phyloP scores from a whole-genome alignment of 2,329 filamentous ascomycete genomes.

The Simplicillium aogashimaense region DNA sequence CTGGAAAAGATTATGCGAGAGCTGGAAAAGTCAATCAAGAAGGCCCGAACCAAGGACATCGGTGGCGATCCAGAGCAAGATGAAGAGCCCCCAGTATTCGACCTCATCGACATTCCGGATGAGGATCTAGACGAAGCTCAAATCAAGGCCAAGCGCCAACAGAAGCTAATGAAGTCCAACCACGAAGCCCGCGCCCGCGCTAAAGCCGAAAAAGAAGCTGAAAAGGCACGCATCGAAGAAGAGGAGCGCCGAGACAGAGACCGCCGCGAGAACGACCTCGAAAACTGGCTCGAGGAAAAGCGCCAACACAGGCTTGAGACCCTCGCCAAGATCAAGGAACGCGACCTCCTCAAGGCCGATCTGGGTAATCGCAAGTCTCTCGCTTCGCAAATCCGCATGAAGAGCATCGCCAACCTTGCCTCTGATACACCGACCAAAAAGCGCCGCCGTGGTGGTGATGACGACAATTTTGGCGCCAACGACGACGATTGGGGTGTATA shows the following conservation, averaged over 20 bases:
- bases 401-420: conserved; percentile 90
- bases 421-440: conserved; percentile 81
- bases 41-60: conserved; percentile 86
- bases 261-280: conserved; percentile 72
- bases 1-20: conserved; percentile 80
- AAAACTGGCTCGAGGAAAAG: conserved; percentile 78
- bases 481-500: conserved; percentile 99
- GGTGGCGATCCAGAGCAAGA: conserved; percentile 74
- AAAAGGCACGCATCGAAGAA: conserved; percentile 75
- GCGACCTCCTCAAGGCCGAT: conserved; percentile 86
- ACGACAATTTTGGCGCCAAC: conserved; percentile 93
- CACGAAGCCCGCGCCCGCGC: conserved; percentile 88
- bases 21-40: conserved; percentile 80
- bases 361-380: conserved; percentile 94
- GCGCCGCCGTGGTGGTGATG: conserved; percentile 75
- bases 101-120: conserved; percentile 79
- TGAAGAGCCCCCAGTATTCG: conserved; percentile 74
- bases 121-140: conserved; percentile 87
- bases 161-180: conserved; percentile 87
- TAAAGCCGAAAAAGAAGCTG: conserved; percentile 90
- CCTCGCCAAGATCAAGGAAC: conserved; percentile 82
- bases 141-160: conserved; percentile 85
- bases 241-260: conserved; percentile 78
- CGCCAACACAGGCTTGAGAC: conserved; percentile 60
- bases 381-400: conserved; percentile 96